These are phyloP conservation scores for Antitrichia curtipendula DNA, from an alignment of 225 moss, liverwort and hornwort genomes.

Conservation along the genomic window DNA sequence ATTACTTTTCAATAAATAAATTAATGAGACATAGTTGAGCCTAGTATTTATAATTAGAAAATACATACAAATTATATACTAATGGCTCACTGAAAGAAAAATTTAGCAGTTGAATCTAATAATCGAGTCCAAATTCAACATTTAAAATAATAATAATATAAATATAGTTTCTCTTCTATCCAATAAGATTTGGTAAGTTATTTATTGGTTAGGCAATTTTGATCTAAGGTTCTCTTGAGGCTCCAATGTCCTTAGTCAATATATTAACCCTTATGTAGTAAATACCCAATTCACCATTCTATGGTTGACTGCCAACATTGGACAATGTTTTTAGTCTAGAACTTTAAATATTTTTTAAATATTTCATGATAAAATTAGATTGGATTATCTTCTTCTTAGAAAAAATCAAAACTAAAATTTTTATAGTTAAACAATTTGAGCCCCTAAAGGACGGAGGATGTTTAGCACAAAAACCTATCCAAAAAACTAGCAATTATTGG, in stretches of 20 bases:
- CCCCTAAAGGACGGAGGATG: too few relatives aligned
- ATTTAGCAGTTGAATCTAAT: background rate
- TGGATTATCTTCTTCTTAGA: background rate
- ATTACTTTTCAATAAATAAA: background rate
- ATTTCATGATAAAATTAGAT: background rate
- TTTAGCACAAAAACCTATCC: background rate
- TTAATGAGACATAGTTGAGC: background rate
- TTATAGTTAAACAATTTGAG: background rate
- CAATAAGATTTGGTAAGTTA: background rate
- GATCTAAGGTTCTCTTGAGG: accelerated
- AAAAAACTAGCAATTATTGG: too few relatives aligned
- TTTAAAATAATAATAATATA: background rate
- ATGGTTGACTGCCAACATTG: too few relatives aligned
- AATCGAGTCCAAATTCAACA: background rate
- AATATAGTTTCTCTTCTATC: background rate
- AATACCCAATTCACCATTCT: background rate
- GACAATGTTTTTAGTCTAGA: accelerated
- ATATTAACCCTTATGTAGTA: background rate
- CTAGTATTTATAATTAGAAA: background rate
- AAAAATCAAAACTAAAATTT: too few relatives aligned
- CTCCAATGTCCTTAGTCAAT: background rate
- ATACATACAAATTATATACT: background rate
- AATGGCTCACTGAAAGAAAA: background rate
- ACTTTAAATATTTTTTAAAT: background rate
- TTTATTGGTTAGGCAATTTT: background rate